phyloP scores from a whole-genome alignment of 1,284 basidiomycete species.

The Tilletia walkeri region DNA sequence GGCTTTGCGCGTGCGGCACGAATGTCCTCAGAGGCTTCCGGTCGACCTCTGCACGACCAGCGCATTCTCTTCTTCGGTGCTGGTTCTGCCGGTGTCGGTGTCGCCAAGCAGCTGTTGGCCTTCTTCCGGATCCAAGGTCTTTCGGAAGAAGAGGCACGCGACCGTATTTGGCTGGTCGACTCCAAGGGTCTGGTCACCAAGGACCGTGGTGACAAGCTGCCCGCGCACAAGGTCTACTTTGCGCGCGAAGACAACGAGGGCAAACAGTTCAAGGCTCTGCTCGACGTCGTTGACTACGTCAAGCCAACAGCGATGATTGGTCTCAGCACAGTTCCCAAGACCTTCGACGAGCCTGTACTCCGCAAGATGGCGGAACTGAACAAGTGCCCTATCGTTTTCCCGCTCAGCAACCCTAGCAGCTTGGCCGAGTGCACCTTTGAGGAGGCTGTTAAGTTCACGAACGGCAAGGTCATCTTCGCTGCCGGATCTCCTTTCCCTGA shows the following conservation, averaged over 20 bases:
- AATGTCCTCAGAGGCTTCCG: slow-evolving; percentile 71
- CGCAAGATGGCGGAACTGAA: slow-evolving; percentile 80
- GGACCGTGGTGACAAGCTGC: slow-evolving; percentile 48
- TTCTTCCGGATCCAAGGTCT: slow-evolving; percentile 52
- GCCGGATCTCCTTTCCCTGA: slow-evolving; percentile 84
- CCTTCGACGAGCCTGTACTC: slow-evolving; percentile 76
- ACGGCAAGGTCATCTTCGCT: slow-evolving; percentile 70
- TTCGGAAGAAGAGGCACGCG: slow-evolving; percentile 45
- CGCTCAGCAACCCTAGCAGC: slow-evolving; percentile 86
- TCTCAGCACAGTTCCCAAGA: slow-evolving; percentile 79
- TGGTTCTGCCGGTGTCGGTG: slow-evolving; percentile 80
- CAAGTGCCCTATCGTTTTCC: slow-evolving; percentile 86
- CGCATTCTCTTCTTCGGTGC: slow-evolving; percentile 88
- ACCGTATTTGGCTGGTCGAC: slow-evolving; percentile 52
- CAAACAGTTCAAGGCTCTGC: slow-evolving; percentile 58
- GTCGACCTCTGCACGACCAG: slow-evolving; percentile 70
- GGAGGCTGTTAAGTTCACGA: slow-evolving; percentile 75
- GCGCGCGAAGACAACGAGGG: slow-evolving; percentile 50
- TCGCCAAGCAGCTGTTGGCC: slow-evolving; percentile 53
- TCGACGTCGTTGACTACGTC: slow-evolving; percentile 79
- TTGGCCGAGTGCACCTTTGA: slow-evolving; percentile 73
- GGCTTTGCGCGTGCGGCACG: slow-evolving; percentile 87
- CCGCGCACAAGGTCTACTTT: slow-evolving; percentile 50
- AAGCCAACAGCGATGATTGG: slow-evolving; percentile 88
- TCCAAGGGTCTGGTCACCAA: slow-evolving; percentile 52